Conservation (phyloP, 2,329 filamentous ascomycete genomes). For the Tolypocladium inflatum region DNA sequence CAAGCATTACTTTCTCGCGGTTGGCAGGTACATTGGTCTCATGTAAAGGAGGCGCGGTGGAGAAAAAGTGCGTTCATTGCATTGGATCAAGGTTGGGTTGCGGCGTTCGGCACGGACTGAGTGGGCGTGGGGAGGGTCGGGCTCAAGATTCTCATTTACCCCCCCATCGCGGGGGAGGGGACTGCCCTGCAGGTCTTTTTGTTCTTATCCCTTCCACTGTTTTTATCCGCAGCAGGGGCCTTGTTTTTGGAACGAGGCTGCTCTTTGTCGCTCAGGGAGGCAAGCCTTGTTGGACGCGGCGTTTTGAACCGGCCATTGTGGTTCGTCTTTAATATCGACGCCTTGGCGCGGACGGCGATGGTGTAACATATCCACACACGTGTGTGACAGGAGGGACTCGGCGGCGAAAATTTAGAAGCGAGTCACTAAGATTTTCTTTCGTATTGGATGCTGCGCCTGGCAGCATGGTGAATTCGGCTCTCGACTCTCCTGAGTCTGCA, state of each 20-base stretch:
- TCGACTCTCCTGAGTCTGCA: not conserved
- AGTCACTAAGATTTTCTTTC: not conserved
- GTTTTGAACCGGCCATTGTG: slow-evolving; percentile 3
- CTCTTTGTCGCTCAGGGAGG: not conserved
- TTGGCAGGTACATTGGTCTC: not conserved
- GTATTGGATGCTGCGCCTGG: not conserved
- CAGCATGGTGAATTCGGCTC: not conserved
- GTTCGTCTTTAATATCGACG: not conserved
- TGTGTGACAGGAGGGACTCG: not conserved
- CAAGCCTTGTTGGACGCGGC: slow-evolving; percentile 1
- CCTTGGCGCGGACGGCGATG: not conserved
- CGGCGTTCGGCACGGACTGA: slow-evolving; percentile 3
- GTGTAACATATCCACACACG: not conserved
- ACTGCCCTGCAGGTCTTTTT: not conserved
- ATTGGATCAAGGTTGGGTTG: slow-evolving; percentile 3
- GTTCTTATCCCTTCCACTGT: not conserved
- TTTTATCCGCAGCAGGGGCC: not conserved
- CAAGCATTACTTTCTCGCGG: not conserved
- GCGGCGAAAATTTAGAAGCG: not conserved
- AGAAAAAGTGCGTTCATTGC: not conserved
- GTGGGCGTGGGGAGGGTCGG: not conserved
- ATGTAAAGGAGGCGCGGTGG: not conserved
- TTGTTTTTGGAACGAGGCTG: not conserved
- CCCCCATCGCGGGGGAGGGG: not conserved
- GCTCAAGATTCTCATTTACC: not conserved